Percentiles rank a stretch among this genome's conserved stretches.
Conservation (phyloP, 768 basidiomycete genomes). For the Asterophora lycoperdoides region DNA sequence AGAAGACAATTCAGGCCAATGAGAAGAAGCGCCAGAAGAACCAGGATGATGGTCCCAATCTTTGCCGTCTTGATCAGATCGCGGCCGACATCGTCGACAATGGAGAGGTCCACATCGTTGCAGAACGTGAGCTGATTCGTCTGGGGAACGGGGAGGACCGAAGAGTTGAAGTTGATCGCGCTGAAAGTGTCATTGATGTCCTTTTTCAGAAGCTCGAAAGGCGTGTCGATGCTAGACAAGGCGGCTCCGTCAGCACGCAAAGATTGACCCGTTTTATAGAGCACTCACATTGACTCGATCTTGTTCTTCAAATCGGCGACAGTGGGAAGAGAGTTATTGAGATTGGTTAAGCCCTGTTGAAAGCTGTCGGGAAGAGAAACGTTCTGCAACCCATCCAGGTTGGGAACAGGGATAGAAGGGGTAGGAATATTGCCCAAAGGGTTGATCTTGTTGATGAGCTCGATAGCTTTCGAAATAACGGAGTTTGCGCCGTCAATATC, state of each 20-base stretch:
- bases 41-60: conserved; percentile 73
- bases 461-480: conserved; percentile 58
- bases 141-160: conserved; percentile 71
- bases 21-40: conserved; percentile 67
- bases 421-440: conserved; percentile 65
- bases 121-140: conserved; percentile 74
- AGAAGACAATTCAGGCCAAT: conserved; percentile 69
- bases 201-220: conserved; percentile 82
- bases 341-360: conserved; percentile 61
- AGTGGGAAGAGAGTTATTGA: conserved; percentile 81
- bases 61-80: conserved; percentile 78
- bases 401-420: conserved; percentile 73
- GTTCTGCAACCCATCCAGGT: conserved; percentile 68
- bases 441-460: conserved; percentile 71
- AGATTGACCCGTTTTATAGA: not conserved
- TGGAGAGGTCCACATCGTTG: conserved; percentile 68
- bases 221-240: conserved; percentile 62
- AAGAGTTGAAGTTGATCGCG: conserved; percentile 66
- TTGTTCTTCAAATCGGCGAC: conserved; percentile 68
- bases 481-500: conserved; percentile 67
- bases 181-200: conserved; percentile 87
- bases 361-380: conserved; percentile 79
- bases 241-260: conserved; percentile 2
- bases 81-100: conserved; percentile 79
- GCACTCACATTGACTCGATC: conserved; percentile 62